A percentile compares a stretch with the other conserved stretches of the same genome.
phyloP scores from a whole-genome alignment of 2,329 filamentous ascomycete species.

The Venturia oleaginea region DNA sequence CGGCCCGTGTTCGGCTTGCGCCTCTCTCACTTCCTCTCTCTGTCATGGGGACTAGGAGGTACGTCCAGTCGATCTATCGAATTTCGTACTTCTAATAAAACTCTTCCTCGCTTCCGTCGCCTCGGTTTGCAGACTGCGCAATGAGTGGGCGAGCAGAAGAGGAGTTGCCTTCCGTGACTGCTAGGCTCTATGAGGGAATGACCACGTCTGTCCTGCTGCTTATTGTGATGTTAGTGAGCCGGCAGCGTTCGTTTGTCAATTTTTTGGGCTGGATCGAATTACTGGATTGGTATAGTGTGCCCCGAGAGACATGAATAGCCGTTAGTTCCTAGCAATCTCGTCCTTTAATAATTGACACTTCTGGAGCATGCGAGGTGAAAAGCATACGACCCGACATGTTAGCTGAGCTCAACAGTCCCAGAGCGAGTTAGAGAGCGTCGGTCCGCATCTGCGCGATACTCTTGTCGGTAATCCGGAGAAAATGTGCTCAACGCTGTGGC shows the following conservation, averaged over 20 bases:
- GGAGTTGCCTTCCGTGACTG: background rate
- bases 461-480: background rate
- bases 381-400: too few relatives aligned
- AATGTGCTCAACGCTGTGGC: background rate
- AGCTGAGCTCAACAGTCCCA: too few relatives aligned
- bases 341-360: too few relatives aligned
- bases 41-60: background rate
- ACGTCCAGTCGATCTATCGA: slow-evolving; percentile 4
- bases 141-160: background rate
- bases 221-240: too few relatives aligned
- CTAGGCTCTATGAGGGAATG: background rate
- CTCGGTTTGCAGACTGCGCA: background rate
- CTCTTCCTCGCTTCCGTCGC: background rate
- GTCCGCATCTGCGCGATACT: background rate
- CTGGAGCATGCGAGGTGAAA: too few relatives aligned
- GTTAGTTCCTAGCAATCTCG: too few relatives aligned
- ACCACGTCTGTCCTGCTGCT: background rate
- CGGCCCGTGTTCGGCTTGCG: background rate
- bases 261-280: too few relatives aligned
- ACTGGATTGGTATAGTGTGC: too few relatives aligned
- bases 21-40: background rate
- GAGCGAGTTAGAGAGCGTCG: too few relatives aligned
- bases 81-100: background rate
- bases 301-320: too few relatives aligned
- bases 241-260: too few relatives aligned